A percentile compares a stretch with the other conserved stretches of the same genome.
Conservation (phyloP, 805 yeast genomes). For the Phaffomyces antillensis region DNA sequence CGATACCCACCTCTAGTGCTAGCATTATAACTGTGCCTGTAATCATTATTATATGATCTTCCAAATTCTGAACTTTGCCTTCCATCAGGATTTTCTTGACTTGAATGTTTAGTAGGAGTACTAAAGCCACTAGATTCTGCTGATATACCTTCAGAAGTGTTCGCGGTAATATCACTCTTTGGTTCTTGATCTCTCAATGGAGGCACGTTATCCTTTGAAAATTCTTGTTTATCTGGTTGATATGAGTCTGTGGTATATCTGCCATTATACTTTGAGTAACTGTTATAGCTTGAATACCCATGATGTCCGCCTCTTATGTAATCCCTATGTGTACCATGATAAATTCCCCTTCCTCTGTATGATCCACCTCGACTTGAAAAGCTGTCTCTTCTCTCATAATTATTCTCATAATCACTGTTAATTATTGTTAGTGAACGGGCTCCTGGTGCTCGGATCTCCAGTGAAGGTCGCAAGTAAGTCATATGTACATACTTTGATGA, state of each 20-base stretch:
- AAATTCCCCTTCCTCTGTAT: neutral
- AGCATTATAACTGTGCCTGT: neutral
- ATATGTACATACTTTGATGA: slow-evolving; percentile 1
- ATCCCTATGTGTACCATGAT: neutral
- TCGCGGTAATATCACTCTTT: neutral
- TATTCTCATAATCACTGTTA: neutral
- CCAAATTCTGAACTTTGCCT: neutral
- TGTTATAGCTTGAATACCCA: neutral
- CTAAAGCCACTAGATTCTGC: neutral
- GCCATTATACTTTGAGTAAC: no score
- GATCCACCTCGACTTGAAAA: slow-evolving; percentile 2
- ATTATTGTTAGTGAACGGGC: neutral
- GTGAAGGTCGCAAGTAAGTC: neutral
- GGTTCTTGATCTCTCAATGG: neutral
- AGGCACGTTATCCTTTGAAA: neutral
- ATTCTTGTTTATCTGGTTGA: neutral
- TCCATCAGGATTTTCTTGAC: neutral
- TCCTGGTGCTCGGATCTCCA: neutral
- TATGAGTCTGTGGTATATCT: neutral
- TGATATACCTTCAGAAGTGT: neutral
- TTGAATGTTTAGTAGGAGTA: neutral
- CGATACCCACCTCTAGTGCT: neutral
- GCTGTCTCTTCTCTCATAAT: slow-evolving; percentile 1
- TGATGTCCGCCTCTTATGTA: neutral
- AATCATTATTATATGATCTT: neutral